Evolutionary conservation across 1,284 basidiomycete species (phyloP), one percentile per base, ranked within the genome.

Genomic region (Malassezia caprae): DNA sequence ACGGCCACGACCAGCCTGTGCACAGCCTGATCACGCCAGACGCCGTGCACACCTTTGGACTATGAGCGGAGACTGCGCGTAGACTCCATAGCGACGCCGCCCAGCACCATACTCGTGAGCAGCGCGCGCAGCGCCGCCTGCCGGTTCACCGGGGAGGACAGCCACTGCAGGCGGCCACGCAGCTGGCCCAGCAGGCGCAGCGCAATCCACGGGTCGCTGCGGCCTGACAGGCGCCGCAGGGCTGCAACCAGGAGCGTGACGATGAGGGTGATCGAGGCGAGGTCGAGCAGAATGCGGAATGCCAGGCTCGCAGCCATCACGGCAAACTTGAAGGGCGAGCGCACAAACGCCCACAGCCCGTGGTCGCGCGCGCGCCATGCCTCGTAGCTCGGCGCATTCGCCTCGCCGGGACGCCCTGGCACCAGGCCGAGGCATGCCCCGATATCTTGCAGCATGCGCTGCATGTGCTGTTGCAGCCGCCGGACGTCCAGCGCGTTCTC

Each of bases 171-270:
- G 0, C 48, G 48, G 28, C 31, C 46, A 32, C 49, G 31, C 12
- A 46, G 34, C 7, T 30, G 55, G 8, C 59, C 41, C 7, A 61
- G 41, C 32, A 65, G 34, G 6, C 61, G 40, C 23, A 65, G 32
- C 31, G 59, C 27, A 17, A 67, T 23, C 34, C 60, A 57, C 13
- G 64, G 64, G 40, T 67, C 64, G 23, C 64, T 63, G 15, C 56
- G 41, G 7, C 64, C 64, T 6, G 61, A 59, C 4, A 63, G 17
- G 21, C 58, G 48, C 17, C 56, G 56, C 13, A 65, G n/a, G n/a
- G 56, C n/a, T 3, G 62, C 55, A 8, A 65, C 42, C 4, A 54
- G 13, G 17, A 62, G 12, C 31, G 40, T 60, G 26, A 58, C 34
- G 24, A 67, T 24, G 15, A 67, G 35, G 5, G 42, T 52, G 24